Conservation (phyloP, 2,329 filamentous ascomycete species). For the Xylaria multiplex region DNA sequence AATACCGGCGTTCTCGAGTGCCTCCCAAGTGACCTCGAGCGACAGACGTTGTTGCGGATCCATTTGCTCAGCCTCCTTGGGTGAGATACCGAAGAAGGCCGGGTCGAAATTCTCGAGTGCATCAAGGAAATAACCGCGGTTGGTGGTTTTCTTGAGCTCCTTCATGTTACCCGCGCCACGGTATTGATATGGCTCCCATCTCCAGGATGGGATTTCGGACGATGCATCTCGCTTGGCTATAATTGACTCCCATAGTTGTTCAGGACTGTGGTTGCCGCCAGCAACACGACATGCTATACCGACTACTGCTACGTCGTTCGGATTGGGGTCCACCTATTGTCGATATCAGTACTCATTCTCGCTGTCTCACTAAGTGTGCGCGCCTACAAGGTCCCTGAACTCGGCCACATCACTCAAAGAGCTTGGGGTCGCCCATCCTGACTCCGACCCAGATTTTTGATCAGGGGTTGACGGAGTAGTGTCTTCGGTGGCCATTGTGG, state of each 20-base stretch:
- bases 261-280: conserved; percentile 34
- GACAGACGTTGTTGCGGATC: conserved; percentile 33
- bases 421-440: too few species aligned
- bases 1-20: conserved; percentile 35
- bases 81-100: conserved; percentile 32
- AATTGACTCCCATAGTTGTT: conserved; percentile 37
- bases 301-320: conserved; percentile 37
- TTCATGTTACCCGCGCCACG: conserved; percentile 36
- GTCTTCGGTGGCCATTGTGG: too few species aligned
- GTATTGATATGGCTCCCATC: conserved; percentile 38
- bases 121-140: conserved; percentile 34
- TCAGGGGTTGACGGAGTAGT: too few species aligned
- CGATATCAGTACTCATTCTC: too few species aligned
- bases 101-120: conserved; percentile 30
- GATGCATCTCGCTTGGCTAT: conserved; percentile 37
- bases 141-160: conserved; percentile 38
- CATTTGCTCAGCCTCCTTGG: conserved; percentile 35
- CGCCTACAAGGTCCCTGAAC: too few species aligned
- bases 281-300: conserved; percentile 38
- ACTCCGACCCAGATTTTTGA: too few species aligned
- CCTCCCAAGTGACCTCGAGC: conserved; percentile 34
- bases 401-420: too few species aligned
- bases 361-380: too few species aligned
- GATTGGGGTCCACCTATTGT: too few species aligned
- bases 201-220: conserved; percentile 32